Evolutionary conservation across 2,329 filamentous ascomycete genomes (phyloP).

Genomic region (Pseudofabraea citricarpa): DNA sequence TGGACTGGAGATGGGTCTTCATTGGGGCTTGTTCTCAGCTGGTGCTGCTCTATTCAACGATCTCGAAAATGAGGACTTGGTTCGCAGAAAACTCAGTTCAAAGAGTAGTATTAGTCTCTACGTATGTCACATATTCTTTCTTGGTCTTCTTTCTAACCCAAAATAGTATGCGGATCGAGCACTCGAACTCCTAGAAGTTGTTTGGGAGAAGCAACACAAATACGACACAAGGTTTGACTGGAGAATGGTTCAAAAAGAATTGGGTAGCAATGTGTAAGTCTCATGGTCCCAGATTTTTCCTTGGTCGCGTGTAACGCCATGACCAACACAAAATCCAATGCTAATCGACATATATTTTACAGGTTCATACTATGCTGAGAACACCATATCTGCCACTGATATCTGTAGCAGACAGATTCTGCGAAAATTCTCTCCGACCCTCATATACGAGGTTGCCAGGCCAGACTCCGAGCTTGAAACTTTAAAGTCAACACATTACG

Average conservation of each 20-base stretch:
- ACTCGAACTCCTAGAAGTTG: constrained; percentile 22
- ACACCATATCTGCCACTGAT: too few relatives aligned
- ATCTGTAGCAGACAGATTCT: too few relatives aligned
- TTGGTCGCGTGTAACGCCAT: not conserved
- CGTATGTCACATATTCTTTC: constrained; percentile 7
- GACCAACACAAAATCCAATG: not conserved
- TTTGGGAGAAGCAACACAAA: constrained; percentile 26
- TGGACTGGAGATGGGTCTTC: constrained; percentile 26
- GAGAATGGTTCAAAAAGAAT: constrained; percentile 25
- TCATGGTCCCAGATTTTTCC: not conserved
- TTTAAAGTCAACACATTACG: too few relatives aligned
- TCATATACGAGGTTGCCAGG: too few relatives aligned
- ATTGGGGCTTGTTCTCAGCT: constrained; percentile 26
- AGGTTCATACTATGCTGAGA: not conserved
- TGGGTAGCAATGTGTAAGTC: constrained; percentile 25
- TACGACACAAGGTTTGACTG: constrained; percentile 24
- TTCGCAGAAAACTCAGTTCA: constrained; percentile 21
- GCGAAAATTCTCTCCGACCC: too few relatives aligned
- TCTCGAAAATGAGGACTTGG: constrained; percentile 18
- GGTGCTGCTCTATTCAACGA: constrained; percentile 24
- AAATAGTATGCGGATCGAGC: constrained; percentile 24
- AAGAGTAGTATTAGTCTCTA: constrained; percentile 24
- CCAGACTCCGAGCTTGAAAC: too few relatives aligned
- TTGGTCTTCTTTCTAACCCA: constrained; percentile 2
- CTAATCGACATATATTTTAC: too few relatives aligned